Percentiles rank a stretch among this genome's conserved stretches.
Evolutionary conservation across 176 grass and related monocot species (phyloP).

Genomic region (Rhynchospora breviuscula): DNA sequence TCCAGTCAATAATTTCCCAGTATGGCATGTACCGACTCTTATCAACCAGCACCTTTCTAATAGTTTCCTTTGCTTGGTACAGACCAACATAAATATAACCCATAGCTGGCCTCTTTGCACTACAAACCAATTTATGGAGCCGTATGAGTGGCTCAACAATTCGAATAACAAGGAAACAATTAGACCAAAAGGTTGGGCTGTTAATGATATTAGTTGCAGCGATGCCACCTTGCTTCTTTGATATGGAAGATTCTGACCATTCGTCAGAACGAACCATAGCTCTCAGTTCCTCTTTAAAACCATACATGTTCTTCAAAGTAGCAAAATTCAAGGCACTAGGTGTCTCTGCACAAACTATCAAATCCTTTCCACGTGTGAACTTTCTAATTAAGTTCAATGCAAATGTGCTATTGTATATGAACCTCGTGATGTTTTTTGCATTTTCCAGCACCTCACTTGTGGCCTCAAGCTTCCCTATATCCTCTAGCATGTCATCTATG

Average conservation of each 20-base stretch:
- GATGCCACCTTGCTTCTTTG: slow-evolving; percentile 58
- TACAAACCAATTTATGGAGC: slow-evolving; percentile 66
- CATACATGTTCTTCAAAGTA: slow-evolving; percentile 70
- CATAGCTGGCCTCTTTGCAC: slow-evolving; percentile 69
- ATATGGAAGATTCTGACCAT: slow-evolving; percentile 46
- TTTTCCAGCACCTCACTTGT: slow-evolving; percentile 71
- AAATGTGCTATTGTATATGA: slow-evolving; percentile 66
- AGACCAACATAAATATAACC: slow-evolving; percentile 79
- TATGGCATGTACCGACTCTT: slow-evolving; percentile 60
- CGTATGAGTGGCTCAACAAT: slow-evolving; percentile 66
- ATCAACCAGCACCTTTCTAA: slow-evolving; percentile 66
- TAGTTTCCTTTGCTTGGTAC: slow-evolving; percentile 65
- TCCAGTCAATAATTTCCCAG: slow-evolving; percentile 82
- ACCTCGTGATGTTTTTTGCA: slow-evolving; percentile 68
- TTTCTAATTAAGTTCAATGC: slow-evolving; percentile 69
- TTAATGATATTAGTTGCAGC: slow-evolving; percentile 50
- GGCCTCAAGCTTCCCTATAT: slow-evolving; percentile 49
- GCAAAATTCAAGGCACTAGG: slow-evolving; percentile 65
- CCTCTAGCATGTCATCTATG: slow-evolving; percentile 86
- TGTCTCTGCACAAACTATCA: slow-evolving; percentile 55
- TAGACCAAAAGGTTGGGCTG: slow-evolving; percentile 60
- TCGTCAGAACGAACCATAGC: slow-evolving; percentile 62
- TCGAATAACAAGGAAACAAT: slow-evolving; percentile 53
- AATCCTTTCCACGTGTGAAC: slow-evolving; percentile 64
- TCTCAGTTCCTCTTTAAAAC: slow-evolving; percentile 58